Base-by-base conservation (phyloP, 192 early-diverging fungal species). In the Backusella luteola region DNA sequence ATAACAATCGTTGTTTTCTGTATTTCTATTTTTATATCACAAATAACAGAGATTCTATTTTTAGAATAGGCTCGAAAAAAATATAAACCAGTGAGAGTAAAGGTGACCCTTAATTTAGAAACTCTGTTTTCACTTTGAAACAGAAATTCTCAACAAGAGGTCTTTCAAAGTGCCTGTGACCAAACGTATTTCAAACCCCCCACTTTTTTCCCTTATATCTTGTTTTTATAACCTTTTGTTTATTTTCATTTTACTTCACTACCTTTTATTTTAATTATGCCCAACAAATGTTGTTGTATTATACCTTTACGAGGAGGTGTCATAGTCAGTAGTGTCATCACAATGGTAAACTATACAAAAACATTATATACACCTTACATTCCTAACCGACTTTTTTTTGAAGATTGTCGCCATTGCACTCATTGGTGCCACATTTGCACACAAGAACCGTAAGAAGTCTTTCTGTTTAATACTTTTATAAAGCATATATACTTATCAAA, bases 211-310 rank as follows among this genome's bases (percentile, higher is more conserved):
- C 23, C 23, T n/a, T 73, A 56, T 56, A 71, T 21, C 12, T 29
- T 26, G 36, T 59, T 14, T 36, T 9, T 73, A 14, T 34, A 38
- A 32, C 32, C 14, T 3, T 49, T 73, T 39, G 9, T 39, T 59
- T 73, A 11, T 59, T 59, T 59, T 19, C 9, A 35, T 32, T 19
- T 35, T 21, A 49, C 46, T 23, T 17, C 15, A 11, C n/a, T 29
- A 44, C 42, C 44, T 39, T 42, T 49, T 56, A 66, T 44, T 29
- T 26, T 38, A 67, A 71, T 29, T 32, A 81, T 81, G 79, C 42
- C 79, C 35, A 76, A 63, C 41, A 76, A 73, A 21, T 81, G 79
- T 35, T 81, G 75, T 69, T 81, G 79, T 73, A 77, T 81, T n/a
- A 66, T 81, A 29, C 79, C 79, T 15, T 44, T 81, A 38, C 29